Evolutionary conservation across 2,329 filamentous ascomycete species (phyloP), one percentile per base, ranked within the genome.

Genomic region (Calonectria hawksworthii): DNA sequence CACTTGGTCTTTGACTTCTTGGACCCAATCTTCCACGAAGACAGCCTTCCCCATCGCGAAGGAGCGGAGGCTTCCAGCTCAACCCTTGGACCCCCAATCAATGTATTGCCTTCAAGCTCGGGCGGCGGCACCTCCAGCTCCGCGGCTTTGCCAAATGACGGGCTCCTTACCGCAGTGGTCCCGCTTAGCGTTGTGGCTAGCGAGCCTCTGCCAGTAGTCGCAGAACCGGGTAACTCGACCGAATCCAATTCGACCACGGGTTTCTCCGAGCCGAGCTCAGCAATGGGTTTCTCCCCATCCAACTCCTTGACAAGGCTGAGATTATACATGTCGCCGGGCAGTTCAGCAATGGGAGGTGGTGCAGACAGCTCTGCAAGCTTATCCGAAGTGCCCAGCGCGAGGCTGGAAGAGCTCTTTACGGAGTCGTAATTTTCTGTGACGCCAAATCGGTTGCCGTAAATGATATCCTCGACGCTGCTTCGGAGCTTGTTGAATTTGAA

Each of bases 401-500:
- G 23, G 2, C 70, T 78, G 0, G 78, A 80, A 0, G 79, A 71
- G 14, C 79, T 80, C 13, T 61, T 61, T 0, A 78, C 6, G 1
- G 78, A 78, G 0, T 74, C 23, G 38, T 76, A 75, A 9, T 73
- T 77, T 0, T 73, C 76, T 1, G 75, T 56, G 0, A 63, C 76
- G 0, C 52, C 77, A 1, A 81, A 81, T 3, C 79, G 79, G 41
- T 81, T 78, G 21, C 67, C 69, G 9, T 81, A 80, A 16, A 81
- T 73, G 1, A 80, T 72, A 2, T 78, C 70, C 26, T 81, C 78
- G 0, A 81, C 61, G 0, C 59, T 61, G 0, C 52, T 68, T 36
- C 79, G 75, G 0, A 81, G 54, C 7, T 79, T 80, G 47, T 81
- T 81, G 30, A 81, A 81, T 21, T 74, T 81, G 66, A 80, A 81